A percentile compares a stretch with the other conserved stretches of the same genome.
These are phyloP conservation scores for Stereum hirsutum DNA, from an alignment of 1,284 basidiomycete genomes.

Conservation along the genomic window DNA sequence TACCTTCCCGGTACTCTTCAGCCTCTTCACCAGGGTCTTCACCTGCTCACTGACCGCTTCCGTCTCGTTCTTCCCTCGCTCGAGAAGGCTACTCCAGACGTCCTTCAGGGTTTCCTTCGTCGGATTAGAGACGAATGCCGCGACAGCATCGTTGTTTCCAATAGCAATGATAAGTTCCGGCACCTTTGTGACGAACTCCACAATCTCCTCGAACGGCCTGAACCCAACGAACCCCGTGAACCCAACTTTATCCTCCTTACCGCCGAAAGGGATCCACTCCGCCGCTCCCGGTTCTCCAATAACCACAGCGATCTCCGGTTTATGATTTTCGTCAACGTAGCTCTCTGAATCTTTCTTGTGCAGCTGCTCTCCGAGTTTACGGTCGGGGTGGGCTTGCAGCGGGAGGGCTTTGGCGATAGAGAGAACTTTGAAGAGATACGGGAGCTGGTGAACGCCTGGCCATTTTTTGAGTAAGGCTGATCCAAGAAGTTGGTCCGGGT, in stretches of 20 bases:
- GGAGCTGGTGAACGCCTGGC: no score
- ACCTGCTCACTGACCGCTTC: conserved; percentile 28
- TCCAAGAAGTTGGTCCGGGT: no score
- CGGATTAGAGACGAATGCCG: background rate
- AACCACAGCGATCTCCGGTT: conserved; percentile 64
- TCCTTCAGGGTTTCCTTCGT: conserved; percentile 21
- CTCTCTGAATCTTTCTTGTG: no score
- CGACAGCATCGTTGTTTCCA: conserved; percentile 21
- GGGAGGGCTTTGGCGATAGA: no score
- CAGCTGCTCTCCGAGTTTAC: no score
- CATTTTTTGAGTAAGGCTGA: no score
- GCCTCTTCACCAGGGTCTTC: conserved; percentile 22
- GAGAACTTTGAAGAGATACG: no score
- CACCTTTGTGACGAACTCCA: conserved; percentile 34
- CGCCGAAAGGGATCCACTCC: background rate
- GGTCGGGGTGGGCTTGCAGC: no score
- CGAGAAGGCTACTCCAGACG: conserved; percentile 40
- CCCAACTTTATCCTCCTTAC: conserved; percentile 14
- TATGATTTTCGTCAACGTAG: conserved; percentile 47
- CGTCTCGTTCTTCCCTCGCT: conserved; percentile 24
- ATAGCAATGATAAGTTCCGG: conserved; percentile 37
- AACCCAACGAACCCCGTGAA: conserved; percentile 61
- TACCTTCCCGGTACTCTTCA: conserved; percentile 13
- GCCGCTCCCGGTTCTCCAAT: conserved; percentile 28
- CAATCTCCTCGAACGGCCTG: conserved; percentile 36